Conservation (phyloP, 2,329 filamentous ascomycete genomes). For the Beauveria bassiana region DNA sequence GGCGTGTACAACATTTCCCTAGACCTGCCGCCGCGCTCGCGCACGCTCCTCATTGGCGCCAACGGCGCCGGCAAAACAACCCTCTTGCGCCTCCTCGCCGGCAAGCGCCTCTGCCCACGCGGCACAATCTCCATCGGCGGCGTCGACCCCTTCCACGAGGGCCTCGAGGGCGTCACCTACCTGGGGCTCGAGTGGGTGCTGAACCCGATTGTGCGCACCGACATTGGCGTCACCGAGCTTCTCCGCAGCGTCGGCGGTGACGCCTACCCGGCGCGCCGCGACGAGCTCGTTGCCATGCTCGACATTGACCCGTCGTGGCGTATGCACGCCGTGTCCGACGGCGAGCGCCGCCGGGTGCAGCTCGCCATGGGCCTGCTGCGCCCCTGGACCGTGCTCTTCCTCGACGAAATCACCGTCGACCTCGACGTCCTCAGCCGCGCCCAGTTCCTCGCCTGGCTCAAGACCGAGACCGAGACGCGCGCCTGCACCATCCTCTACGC, state of each 20-base stretch:
- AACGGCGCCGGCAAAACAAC: conserved; percentile 98
- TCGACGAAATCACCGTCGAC: conserved; percentile 97
- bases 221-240: conserved; percentile 85
- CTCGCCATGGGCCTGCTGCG: conserved; percentile 90
- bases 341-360: conserved; percentile 85
- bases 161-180: conserved; percentile 91
- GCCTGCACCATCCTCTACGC: conserved; percentile 93
- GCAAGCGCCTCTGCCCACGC: conserved; percentile 82
- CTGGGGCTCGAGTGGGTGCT: conserved; percentile 97
- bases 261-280: conserved; percentile 69
- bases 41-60: conserved; percentile 87
- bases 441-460: conserved; percentile 80
- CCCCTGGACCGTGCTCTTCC: conserved; percentile 82
- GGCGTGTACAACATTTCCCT: conserved; percentile 70
- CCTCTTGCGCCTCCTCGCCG: conserved; percentile 84
- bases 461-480: conserved; percentile 73
- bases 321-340: conserved; percentile 92
- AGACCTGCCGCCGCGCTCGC: conserved; percentile 70
- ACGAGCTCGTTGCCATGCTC: conserved; percentile 79
- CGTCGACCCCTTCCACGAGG: conserved; percentile 84
- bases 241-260: conserved; percentile 81
- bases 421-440: conserved; percentile 78
- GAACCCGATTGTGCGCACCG: conserved; percentile 89
- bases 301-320: conserved; percentile 91
- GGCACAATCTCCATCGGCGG: conserved; percentile 69